A percentile compares a stretch with the other conserved stretches of the same genome.
phyloP scores from a whole-genome alignment of 1,284 basidiomycete species.

The Puccinia triticina region DNA sequence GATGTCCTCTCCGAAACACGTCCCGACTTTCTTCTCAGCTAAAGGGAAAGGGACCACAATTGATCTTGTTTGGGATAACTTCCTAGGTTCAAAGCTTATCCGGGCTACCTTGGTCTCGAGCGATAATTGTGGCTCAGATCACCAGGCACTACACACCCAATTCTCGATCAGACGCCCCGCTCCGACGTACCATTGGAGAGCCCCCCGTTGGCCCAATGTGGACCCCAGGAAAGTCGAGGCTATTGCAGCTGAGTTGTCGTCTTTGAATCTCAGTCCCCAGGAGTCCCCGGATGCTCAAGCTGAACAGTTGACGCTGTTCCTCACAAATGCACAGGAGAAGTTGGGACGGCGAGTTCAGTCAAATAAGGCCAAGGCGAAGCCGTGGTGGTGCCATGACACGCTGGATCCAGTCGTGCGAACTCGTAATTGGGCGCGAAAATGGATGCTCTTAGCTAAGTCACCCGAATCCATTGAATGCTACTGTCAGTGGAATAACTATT shows the following conservation, averaged over 20 bases:
- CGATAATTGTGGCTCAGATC: background rate
- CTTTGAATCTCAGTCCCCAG: too few relatives aligned
- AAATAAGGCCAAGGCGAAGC: background rate
- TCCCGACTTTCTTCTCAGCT: background rate
- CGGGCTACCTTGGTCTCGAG: background rate
- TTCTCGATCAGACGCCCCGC: background rate
- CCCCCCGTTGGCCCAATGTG: background rate
- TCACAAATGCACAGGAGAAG: background rate
- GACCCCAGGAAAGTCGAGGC: background rate
- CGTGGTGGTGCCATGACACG: slow-evolving; percentile 7
- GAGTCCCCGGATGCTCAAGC: background rate
- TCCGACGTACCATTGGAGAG: background rate
- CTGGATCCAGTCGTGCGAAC: background rate
- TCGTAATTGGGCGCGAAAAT: background rate
- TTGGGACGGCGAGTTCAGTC: background rate
- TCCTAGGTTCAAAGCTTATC: background rate
- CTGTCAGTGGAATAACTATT: background rate
- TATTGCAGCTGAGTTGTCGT: background rate
- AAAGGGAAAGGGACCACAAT: background rate
- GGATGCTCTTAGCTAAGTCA: slow-evolving; percentile 2
- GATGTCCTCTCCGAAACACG: background rate
- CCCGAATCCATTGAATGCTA: background rate
- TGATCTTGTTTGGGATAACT: background rate
- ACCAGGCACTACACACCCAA: background rate
- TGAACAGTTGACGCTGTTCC: background rate